Conservation (phyloP, 768 basidiomycete genomes). For the Xerocomus spinulosus region DNA sequence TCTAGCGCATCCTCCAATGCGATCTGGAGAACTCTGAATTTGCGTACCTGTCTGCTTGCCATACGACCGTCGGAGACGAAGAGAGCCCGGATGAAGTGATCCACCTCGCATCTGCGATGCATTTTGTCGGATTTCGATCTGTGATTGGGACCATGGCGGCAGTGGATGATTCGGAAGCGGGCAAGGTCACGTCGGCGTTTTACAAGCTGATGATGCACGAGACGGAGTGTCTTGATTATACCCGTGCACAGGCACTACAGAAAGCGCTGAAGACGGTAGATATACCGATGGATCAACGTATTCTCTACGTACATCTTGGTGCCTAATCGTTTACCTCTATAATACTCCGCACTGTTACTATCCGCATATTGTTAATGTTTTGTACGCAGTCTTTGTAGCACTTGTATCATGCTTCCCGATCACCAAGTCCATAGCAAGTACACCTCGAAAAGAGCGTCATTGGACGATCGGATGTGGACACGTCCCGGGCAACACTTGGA, state of each 20-base stretch:
- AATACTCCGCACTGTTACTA: too few species aligned
- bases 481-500: too few species aligned
- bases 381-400: too few species aligned
- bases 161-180: neutral
- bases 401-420: too few species aligned
- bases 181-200: neutral
- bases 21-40: conserved; percentile 4
- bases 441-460: too few species aligned
- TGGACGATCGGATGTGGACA: too few species aligned
- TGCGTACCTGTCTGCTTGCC: conserved; percentile 7
- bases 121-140: neutral
- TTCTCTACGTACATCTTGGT: conserved; percentile 11
- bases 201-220: neutral
- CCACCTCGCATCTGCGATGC: neutral
- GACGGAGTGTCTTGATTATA: neutral
- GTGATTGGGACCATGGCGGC: conserved; percentile 17
- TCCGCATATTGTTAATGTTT: too few species aligned
- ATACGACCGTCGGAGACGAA: neutral
- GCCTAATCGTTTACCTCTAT: too few species aligned
- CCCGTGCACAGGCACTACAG: conserved; percentile 1
- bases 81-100: neutral
- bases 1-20: conserved; percentile 3
- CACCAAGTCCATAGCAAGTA: too few species aligned
- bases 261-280: neutral
- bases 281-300: conserved; percentile 9